Conservation (phyloP, 176 grass and related monocot genomes). For the Saccharum spontaneum region DNA sequence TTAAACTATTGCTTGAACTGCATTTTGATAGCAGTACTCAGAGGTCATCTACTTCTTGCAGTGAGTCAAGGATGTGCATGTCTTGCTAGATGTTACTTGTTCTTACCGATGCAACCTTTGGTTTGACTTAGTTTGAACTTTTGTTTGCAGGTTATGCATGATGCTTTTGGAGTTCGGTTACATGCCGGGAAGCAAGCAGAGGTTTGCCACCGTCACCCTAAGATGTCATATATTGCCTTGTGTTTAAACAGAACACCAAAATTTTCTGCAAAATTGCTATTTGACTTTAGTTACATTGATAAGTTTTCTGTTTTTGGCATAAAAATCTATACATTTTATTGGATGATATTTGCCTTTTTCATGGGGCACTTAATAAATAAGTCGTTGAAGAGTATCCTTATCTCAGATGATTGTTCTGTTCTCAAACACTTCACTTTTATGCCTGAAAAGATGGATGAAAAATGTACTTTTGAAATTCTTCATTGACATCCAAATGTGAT, state of each 20-base stretch:
- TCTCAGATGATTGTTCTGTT: not conserved
- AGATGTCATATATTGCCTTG: constrained; percentile 6
- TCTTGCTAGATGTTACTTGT: constrained; percentile 1
- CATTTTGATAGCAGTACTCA: not conserved
- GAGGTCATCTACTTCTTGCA: not conserved
- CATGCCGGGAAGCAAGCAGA: constrained; percentile 97
- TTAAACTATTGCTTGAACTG: not conserved
- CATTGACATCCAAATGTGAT: constrained; percentile 18
- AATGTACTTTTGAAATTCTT: constrained; percentile 1
- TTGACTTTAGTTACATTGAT: not conserved
- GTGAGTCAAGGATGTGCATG: not conserved
- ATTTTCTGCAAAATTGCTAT: constrained; percentile 11
- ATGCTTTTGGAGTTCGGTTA: constrained; percentile 90
- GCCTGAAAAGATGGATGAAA: not conserved
- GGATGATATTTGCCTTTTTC: not conserved
- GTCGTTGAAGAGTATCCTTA: not conserved
- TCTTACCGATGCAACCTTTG: constrained; percentile 1
- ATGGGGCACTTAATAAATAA: not conserved
- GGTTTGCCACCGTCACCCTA: constrained; percentile 46
- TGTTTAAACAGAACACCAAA: constrained; percentile 1
- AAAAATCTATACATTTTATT: not conserved
- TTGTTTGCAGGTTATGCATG: constrained; percentile 80
- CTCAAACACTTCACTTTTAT: not conserved
- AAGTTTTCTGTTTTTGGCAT: not conserved
- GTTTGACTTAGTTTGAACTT: constrained; percentile 28